phyloP scores from a whole-genome alignment of 331 rosid species.

The Malus hybrid region DNA sequence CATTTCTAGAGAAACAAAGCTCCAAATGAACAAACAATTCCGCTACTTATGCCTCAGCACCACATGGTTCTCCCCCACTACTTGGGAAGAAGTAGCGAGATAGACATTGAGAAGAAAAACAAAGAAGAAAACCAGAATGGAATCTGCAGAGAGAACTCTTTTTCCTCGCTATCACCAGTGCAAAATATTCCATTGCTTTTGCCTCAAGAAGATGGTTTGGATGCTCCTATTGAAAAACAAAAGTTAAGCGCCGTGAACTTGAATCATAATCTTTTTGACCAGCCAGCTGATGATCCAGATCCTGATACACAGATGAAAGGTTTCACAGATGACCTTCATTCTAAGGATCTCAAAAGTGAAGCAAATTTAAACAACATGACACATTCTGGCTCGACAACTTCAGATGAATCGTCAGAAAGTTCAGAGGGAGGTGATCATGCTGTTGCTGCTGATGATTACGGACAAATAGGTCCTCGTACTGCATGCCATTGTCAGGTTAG shows the following conservation, averaged over 20 bases:
- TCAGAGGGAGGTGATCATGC: constrained; percentile 2
- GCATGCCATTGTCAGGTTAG: constrained; percentile 29
- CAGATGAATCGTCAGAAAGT: constrained; percentile 15
- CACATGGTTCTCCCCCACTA: constrained; percentile 48
- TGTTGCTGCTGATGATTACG: constrained; percentile 7
- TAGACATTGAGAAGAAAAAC: constrained; percentile 9
- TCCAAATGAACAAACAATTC: constrained; percentile 38
- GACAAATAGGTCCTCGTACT: constrained; percentile 25
- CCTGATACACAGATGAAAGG: constrained; percentile 28
- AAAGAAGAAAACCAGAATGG: constrained; percentile 8
- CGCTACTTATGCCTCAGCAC: constrained; percentile 45
- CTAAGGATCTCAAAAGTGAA: constrained; percentile 22
- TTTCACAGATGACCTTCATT: constrained; percentile 30
- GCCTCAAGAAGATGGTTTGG: constrained; percentile 33
- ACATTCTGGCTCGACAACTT: constrained; percentile 16
- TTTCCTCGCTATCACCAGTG: constrained; percentile 20
- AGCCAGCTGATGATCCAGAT: constrained; percentile 23
- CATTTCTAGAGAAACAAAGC: constrained; percentile 39
- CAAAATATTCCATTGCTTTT: constrained; percentile 41
- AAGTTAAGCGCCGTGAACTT: not conserved
- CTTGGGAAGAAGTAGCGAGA: constrained; percentile 33
- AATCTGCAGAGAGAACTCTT: constrained; percentile 7
- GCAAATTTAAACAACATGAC: constrained; percentile 6
- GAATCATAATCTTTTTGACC: constrained; percentile 21
- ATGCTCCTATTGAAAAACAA: constrained; percentile 12